Base-by-base conservation (phyloP, 441 rosid species). In the Mallotus repandus region DNA sequence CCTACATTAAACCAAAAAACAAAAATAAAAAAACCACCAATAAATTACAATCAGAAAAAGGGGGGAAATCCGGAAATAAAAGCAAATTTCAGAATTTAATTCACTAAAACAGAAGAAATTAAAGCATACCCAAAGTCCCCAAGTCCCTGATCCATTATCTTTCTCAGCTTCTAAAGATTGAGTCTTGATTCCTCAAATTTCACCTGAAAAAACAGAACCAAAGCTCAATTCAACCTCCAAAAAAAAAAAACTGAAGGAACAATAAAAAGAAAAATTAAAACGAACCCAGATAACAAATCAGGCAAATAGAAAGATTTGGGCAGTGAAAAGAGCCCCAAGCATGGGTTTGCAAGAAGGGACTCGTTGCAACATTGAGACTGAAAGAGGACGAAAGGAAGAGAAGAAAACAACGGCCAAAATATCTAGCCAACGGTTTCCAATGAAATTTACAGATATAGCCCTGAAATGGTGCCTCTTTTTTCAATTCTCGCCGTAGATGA, bases 61-160 rank as follows among this genome's bases (percentile, higher is more conserved):
- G 9, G 13, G 41, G 3, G 43, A 52, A 21, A n/a, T n/a, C n/a
- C n/a, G n/a, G n/a, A n/a, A n/a, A n/a, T n/a, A n/a, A n/a, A n/a
- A n/a, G 12, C 46, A 25, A 35, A 48, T 9, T 38, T 45, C 15
- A 7, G 1, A 29, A 29, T 29, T 29, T 29, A 29, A 29, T 29
- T 29, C 32, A 29, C 3, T 29, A 29, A 29, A 29, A 29, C 32
- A 2, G 2, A 14, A 7, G 9, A 50, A 43, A 43, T 41, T 1
- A 38, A 78, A 35, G 49, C 50, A 25, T 74, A 84, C 88, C 86
- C 89, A 11, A 74, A 83, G 63, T 79, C 14, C 19, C 86, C 82
- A 32, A 57, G 22, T 72, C 86, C 85, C 12, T 72, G 53, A n/a
- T 77, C 77, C 46, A 43, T 43, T 43, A 45, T 45, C 49, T 45